Conservation (phyloP, 2,329 filamentous ascomycete species). For the Calonectria pteridis region DNA sequence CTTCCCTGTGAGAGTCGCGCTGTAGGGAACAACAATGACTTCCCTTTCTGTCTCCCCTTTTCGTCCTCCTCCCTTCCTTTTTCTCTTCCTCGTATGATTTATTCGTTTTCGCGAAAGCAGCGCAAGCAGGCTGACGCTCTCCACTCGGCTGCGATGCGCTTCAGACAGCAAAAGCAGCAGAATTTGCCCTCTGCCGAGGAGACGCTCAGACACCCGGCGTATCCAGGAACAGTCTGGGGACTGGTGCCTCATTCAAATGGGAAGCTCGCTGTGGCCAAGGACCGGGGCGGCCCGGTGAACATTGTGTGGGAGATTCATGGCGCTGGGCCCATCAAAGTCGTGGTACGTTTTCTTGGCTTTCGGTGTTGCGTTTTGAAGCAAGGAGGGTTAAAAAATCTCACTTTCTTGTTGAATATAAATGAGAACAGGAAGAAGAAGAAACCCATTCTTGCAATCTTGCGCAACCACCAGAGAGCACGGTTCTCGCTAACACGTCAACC, state of each 20-base stretch:
- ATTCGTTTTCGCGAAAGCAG: neutral
- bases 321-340: conserved; percentile 75
- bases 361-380: neutral
- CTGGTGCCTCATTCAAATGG: conserved; percentile 75
- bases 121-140: neutral
- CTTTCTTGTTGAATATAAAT: neutral
- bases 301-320: conserved; percentile 87
- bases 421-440: neutral
- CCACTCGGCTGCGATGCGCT: conserved; percentile 6
- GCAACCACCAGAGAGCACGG: conserved; percentile 7
- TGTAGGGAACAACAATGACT: neutral
- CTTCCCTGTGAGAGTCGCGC: neutral
- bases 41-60: neutral
- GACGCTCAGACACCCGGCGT: conserved; percentile 75
- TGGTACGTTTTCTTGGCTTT: conserved; percentile 65
- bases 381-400: neutral
- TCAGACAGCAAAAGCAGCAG: conserved; percentile 20
- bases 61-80: neutral
- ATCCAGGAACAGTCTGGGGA: conserved; percentile 74
- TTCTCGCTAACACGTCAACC: neutral
- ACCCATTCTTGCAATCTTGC: neutral
- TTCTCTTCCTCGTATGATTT: neutral
- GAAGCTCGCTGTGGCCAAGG: conserved; percentile 72
- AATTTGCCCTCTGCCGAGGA: conserved; percentile 64
- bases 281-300: conserved; percentile 79